A percentile compares a stretch with the other conserved stretches of the same genome.
Conservation (phyloP, 768 basidiomycete species). For the Myochromella boudieri region DNA sequence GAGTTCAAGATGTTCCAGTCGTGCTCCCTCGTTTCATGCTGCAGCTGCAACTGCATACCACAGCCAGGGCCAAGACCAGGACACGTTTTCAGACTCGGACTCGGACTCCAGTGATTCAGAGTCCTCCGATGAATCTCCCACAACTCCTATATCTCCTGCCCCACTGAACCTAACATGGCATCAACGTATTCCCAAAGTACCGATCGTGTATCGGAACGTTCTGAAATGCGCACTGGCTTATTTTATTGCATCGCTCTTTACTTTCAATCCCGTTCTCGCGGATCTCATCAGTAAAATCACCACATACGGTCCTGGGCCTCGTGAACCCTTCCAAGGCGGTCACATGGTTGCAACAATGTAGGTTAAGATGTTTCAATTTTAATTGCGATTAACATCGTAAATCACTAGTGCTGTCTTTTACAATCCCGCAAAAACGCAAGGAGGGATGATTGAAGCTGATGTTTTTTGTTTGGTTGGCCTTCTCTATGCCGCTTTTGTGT, state of each 20-base stretch:
- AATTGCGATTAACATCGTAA: not conserved
- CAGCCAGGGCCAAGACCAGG: constrained; percentile 13
- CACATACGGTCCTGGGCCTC: constrained; percentile 46
- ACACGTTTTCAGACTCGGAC: constrained; percentile 20
- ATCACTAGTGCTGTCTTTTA: constrained; percentile 75
- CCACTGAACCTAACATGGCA: constrained; percentile 14
- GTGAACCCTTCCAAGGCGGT: constrained; percentile 70
- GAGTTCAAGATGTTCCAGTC: not conserved
- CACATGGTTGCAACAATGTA: constrained; percentile 95
- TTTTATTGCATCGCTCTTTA: constrained; percentile 88
- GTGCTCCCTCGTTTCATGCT: constrained; percentile 1
- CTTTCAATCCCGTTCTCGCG: constrained; percentile 78
- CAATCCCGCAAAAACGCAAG: constrained; percentile 91
- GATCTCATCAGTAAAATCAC: constrained; percentile 63
- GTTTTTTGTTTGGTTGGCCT: constrained; percentile 74
- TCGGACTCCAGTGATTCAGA: constrained; percentile 10
- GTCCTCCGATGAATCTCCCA: not conserved
- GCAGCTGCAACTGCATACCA: constrained; percentile 1
- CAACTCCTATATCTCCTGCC: constrained; percentile 5
- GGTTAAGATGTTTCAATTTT: constrained; percentile 25
- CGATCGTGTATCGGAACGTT: constrained; percentile 65
- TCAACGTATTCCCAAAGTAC: constrained; percentile 35
- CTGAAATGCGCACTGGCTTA: constrained; percentile 93
- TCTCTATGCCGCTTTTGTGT: constrained; percentile 70
- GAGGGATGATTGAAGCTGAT: constrained; percentile 91